A percentile compares a stretch with the other conserved stretches of the same genome.
phyloP scores from a whole-genome alignment of 805 yeast species.

The Debaryomyces maramus region DNA sequence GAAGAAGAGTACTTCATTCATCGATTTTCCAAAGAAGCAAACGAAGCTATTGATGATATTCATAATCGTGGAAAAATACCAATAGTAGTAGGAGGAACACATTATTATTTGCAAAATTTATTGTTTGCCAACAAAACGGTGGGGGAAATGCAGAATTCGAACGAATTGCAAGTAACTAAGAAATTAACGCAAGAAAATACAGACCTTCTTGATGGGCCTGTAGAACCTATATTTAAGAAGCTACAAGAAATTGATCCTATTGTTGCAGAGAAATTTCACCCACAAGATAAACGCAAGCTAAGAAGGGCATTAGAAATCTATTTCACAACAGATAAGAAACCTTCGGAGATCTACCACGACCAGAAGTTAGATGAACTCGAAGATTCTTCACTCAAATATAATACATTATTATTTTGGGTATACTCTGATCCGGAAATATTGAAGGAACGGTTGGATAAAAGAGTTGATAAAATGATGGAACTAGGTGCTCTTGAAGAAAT shows the following conservation, averaged over 20 bases:
- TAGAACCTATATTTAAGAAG: slow-evolving; percentile 47
- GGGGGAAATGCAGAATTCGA: slow-evolving; percentile 24
- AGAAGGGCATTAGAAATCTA: slow-evolving; percentile 80
- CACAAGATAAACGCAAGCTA: slow-evolving; percentile 80
- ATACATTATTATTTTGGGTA: slow-evolving; percentile 78
- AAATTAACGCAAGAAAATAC: slow-evolving; percentile 32
- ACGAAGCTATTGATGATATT: slow-evolving; percentile 59
- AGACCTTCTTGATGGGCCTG: slow-evolving; percentile 55
- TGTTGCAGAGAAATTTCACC: slow-evolving; percentile 82
- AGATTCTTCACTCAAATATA: slow-evolving; percentile 54
- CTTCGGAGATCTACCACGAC: slow-evolving; percentile 67
- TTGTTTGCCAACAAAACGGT: slow-evolving; percentile 70
- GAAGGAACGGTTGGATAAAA: slow-evolving; percentile 61
- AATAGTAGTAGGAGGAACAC: slow-evolving; percentile 93
- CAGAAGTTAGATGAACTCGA: slow-evolving; percentile 50
- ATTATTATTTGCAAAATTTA: slow-evolving; percentile 81
- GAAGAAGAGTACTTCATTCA: slow-evolving; percentile 78
- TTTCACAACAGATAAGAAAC: slow-evolving; percentile 60
- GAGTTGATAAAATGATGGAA: slow-evolving; percentile 84
- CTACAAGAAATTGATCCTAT: slow-evolving; percentile 63
- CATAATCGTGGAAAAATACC: slow-evolving; percentile 72
- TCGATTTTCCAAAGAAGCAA: slow-evolving; percentile 73
- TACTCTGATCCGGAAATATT: slow-evolving; percentile 62
- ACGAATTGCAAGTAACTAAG: slow-evolving; percentile 15
- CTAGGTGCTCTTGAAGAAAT: slow-evolving; percentile 74